phyloP scores from a whole-genome alignment of 2,329 filamentous ascomycete species.

The Alternaria angustiovoidea region DNA sequence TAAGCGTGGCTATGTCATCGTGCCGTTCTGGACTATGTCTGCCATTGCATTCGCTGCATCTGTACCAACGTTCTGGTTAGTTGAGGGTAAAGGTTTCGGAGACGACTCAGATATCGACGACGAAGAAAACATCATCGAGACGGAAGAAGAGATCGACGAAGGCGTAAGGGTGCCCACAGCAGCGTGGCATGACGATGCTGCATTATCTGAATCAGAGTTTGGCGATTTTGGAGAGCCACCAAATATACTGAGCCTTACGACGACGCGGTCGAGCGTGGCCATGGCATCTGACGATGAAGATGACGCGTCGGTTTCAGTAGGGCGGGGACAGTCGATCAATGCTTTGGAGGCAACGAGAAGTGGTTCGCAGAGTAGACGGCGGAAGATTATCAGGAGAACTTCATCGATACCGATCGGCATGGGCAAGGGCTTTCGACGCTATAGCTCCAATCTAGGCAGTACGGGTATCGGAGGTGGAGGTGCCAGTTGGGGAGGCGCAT shows the following conservation, averaged over 20 bases:
- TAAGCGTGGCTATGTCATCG: constrained; percentile 75
- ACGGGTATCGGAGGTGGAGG: constrained; percentile 41
- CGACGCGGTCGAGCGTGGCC: constrained; percentile 38
- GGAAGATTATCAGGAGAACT: constrained; percentile 45
- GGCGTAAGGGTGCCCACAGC: background rate
- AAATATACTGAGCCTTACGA: constrained; percentile 46
- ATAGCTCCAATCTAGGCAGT: constrained; percentile 57
- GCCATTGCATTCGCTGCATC: constrained; percentile 69
- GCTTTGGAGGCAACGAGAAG: constrained; percentile 25
- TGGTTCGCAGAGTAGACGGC: constrained; percentile 46
- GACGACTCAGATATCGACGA: constrained; percentile 49
- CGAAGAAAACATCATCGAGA: constrained; percentile 38
- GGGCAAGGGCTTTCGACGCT: constrained; percentile 54
- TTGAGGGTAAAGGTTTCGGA: constrained; percentile 74
- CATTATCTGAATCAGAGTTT: constrained; percentile 49
- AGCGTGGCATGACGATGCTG: constrained; percentile 19
- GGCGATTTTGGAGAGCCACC: constrained; percentile 42
- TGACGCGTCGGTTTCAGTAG: constrained; percentile 16
- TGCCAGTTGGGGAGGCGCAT: constrained; percentile 44
- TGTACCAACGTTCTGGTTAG: constrained; percentile 76
- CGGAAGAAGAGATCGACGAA: constrained; percentile 21
- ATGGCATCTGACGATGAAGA: constrained; percentile 36
- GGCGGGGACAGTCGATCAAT: constrained; percentile 23
- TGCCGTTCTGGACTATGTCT: constrained; percentile 83
- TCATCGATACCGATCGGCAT: constrained; percentile 57